Evolutionary conservation across 805 yeast species (phyloP).

Genomic region (Barnettozyma sucrosica): DNA sequence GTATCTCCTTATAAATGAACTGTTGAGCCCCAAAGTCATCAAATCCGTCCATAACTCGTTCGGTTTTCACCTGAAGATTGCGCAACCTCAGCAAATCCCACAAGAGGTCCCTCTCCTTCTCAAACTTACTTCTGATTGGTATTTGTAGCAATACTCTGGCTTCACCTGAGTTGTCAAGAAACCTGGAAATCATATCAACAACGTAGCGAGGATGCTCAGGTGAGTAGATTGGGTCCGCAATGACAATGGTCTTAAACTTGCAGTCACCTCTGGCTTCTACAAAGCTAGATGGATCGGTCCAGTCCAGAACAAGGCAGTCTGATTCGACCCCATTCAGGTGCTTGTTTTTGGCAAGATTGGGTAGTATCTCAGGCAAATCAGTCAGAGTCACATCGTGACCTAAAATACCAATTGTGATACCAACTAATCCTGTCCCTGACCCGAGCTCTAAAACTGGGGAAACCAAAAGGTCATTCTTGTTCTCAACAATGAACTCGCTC

Average conservation of each 20-base stretch:
- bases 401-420: constrained; percentile 56
- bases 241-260: constrained; percentile 53
- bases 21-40: constrained; percentile 82
- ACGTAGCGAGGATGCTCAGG: constrained; percentile 74
- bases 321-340: constrained; percentile 40
- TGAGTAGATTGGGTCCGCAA: constrained; percentile 90
- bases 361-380: constrained; percentile 72
- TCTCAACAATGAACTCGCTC: constrained; percentile 45
- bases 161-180: constrained; percentile 31
- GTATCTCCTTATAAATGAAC: constrained; percentile 40
- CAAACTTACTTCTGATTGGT: constrained; percentile 67
- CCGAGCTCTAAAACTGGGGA: constrained; percentile 67
- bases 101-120: constrained; percentile 53
- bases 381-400: constrained; percentile 49
- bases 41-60: constrained; percentile 44
- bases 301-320: constrained; percentile 57
- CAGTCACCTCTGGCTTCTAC: constrained; percentile 24
- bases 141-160: constrained; percentile 62
- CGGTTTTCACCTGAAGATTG: constrained; percentile 22
- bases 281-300: constrained; percentile 58
- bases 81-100: constrained; percentile 47
- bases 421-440: constrained; percentile 90
- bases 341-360: constrained; percentile 59
- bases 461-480: constrained; percentile 18
- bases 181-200: constrained; percentile 47